Base-by-base conservation (phyloP, 805 yeast genomes). In the Candida palmyrensis region DNA sequence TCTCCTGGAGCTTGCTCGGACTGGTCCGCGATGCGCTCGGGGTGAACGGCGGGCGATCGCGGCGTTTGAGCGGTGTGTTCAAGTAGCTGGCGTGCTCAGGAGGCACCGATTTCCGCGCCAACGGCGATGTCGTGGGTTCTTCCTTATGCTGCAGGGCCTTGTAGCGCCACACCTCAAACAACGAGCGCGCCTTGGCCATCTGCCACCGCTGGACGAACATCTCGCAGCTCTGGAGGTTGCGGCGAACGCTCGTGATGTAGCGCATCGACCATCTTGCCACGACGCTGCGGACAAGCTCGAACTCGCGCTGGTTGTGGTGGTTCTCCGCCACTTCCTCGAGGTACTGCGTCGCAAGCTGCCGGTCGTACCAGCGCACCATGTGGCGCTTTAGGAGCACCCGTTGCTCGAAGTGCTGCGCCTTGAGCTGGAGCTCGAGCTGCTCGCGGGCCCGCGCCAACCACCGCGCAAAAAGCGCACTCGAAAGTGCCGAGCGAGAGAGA, bases 131-230 rank as follows among this genome's bases (percentile, higher is more conserved):
- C 35, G 49, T 53, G 29, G 55, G 47, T 3, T 27, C 44, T n/a
- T 35, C 47, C 3, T 29, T 31, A 18, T 35, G 31, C 29, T 48
- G 46, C 27, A 39, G 38, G 2, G 43, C 29, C 34, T 60, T 63
- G 30, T 48, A 51, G 4, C 48, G 13, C 72, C 72, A 66, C 10
- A 66, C 42, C 24, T 62, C 67, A 37, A 65, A 59, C 9, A 64
- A 49, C 0, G 62, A 43, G 22, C 47, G 45, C 30, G 50, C 23
- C 20, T 51, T 47, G 7, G 53, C 43, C 5, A 40, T 30, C 27
- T 60, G 53, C 63, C 62, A 60, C 33, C 62, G 49, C 16, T 49
- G 53, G 5, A 49, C 35, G 35, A 65, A 63, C 26, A 55, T 39
- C 3, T 53, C 59, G 42, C 62, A 59, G 9, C 57, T 57, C 30